Percentiles rank a stretch among this genome's conserved stretches.
Evolutionary conservation across 345 rosid species (phyloP).

Genomic region (Pugionium cornutum): DNA sequence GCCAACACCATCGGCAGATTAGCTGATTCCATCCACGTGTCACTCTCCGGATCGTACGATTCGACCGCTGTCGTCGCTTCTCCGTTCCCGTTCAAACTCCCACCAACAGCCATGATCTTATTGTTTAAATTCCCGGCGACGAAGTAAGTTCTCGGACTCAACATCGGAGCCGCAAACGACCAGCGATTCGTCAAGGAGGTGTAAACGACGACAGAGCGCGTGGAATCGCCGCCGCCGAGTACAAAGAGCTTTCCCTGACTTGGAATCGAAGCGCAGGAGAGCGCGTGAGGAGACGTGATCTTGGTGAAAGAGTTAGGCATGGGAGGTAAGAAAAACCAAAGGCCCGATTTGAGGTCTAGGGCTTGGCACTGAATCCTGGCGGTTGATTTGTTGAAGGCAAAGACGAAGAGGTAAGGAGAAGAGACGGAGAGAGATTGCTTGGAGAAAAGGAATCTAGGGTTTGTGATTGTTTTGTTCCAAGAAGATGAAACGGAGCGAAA

Average conservation of each 20-base stretch:
- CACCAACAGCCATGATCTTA: constrained; percentile 64
- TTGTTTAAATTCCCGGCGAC: constrained; percentile 48
- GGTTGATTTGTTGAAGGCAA: constrained; percentile 61
- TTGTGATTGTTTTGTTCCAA: constrained; percentile 59
- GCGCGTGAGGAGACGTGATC: constrained; percentile 48
- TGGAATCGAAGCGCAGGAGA: constrained; percentile 63
- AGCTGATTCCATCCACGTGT: constrained; percentile 51
- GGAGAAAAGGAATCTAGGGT: constrained; percentile 49
- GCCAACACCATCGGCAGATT: constrained; percentile 45
- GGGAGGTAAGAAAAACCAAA: constrained; percentile 65
- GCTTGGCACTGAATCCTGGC: constrained; percentile 74
- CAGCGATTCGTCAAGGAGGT: constrained; percentile 55
- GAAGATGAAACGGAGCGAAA: constrained; percentile 64
- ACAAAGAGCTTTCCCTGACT: constrained; percentile 62
- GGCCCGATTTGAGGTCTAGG: constrained; percentile 56
- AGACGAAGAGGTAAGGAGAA: constrained; percentile 57
- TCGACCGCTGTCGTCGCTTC: constrained; percentile 53
- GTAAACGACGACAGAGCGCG: constrained; percentile 47
- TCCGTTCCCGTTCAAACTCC: constrained; percentile 40
- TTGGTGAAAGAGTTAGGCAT: constrained; percentile 63
- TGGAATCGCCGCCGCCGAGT: constrained; percentile 57
- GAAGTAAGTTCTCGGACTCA: constrained; percentile 53
- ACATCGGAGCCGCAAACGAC: constrained; percentile 62
- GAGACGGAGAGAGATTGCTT: constrained; percentile 52
- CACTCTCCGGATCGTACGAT: constrained; percentile 48